Percentiles rank a stretch among this genome's conserved stretches.
Conservation (phyloP, 495 filamentous ascomycete species). For the Parmelia sp. region DNA sequence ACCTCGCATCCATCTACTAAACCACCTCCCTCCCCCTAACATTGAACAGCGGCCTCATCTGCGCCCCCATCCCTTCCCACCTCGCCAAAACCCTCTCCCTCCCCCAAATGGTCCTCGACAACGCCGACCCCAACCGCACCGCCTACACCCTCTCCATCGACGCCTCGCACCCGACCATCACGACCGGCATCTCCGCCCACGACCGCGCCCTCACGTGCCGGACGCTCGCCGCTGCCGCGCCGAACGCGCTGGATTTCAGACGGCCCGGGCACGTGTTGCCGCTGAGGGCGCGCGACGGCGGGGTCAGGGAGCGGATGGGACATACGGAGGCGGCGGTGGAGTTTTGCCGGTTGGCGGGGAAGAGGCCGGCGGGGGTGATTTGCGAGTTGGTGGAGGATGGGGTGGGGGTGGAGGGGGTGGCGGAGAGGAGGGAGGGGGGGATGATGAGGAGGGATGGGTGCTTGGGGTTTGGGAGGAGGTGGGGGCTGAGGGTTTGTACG, state of each 20-base stretch:
- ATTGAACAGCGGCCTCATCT: constrained; percentile 68
- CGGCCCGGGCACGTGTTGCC: constrained; percentile 90
- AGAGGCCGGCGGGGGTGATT: constrained; percentile 70
- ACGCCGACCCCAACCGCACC: constrained; percentile 78
- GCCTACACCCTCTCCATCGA: constrained; percentile 91
- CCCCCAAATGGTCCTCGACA: constrained; percentile 72
- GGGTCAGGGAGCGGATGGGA: constrained; percentile 68
- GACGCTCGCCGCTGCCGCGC: constrained; percentile 61
- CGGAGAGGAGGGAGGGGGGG: constrained; percentile 56
- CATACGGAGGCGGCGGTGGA: constrained; percentile 93
- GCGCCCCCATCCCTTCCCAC: constrained; percentile 68
- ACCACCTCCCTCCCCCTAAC: no score
- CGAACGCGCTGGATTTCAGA: constrained; percentile 57
- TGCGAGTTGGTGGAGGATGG: constrained; percentile 82
- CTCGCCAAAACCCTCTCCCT: constrained; percentile 63
- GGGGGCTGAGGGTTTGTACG: constrained; percentile 88
- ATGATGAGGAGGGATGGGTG: constrained; percentile 95
- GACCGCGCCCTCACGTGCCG: constrained; percentile 80
- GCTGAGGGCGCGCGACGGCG: constrained; percentile 70
- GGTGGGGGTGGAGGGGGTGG: constrained; percentile 51
- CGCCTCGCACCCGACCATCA: constrained; percentile 60
- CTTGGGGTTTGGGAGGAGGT: constrained; percentile 77
- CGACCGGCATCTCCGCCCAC: constrained; percentile 84
- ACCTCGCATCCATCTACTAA: not conserved
- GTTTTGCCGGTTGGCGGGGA: constrained; percentile 74